Evolutionary conservation across 176 grass and related monocot species (phyloP).

Genomic region (Saccharum spontaneum): DNA sequence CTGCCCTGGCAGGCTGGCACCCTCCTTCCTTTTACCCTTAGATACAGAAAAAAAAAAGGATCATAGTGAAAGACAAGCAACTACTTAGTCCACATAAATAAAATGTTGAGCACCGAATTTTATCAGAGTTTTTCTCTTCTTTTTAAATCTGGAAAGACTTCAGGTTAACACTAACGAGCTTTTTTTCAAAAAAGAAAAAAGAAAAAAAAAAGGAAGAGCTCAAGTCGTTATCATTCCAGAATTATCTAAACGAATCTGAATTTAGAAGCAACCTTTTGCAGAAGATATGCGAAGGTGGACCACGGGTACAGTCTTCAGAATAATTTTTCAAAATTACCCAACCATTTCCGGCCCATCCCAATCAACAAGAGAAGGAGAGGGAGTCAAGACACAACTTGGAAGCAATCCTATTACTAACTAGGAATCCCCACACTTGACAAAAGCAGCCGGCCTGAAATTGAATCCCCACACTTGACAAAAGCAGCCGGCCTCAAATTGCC

Average conservation of each 20-base stretch:
- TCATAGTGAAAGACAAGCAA: neutral
- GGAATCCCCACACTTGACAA: neutral
- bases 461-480: too few species aligned
- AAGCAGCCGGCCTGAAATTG: neutral
- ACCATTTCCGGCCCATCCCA: neutral
- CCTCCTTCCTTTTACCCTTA: neutral
- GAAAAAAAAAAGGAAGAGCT: too few species aligned
- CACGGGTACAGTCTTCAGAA: neutral
- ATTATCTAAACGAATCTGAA: neutral
- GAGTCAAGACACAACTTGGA: neutral
- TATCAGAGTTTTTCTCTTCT: neutral
- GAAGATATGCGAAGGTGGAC: neutral
- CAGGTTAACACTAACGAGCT: neutral
- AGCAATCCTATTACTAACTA: neutral
- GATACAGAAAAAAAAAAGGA: neutral
- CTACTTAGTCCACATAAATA: neutral
- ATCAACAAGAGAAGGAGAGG: slow-evolving; percentile 1
- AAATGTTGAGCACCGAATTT: neutral
- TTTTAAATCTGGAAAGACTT: neutral
- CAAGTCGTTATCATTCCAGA: neutral
- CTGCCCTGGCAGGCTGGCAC: neutral
- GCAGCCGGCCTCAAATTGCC: too few species aligned
- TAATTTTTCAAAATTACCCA: neutral
- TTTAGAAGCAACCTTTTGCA: neutral
- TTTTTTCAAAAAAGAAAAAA: too few species aligned